Conservation (phyloP, 2,329 filamentous ascomycete species). For the Graphilbum fragrans region DNA sequence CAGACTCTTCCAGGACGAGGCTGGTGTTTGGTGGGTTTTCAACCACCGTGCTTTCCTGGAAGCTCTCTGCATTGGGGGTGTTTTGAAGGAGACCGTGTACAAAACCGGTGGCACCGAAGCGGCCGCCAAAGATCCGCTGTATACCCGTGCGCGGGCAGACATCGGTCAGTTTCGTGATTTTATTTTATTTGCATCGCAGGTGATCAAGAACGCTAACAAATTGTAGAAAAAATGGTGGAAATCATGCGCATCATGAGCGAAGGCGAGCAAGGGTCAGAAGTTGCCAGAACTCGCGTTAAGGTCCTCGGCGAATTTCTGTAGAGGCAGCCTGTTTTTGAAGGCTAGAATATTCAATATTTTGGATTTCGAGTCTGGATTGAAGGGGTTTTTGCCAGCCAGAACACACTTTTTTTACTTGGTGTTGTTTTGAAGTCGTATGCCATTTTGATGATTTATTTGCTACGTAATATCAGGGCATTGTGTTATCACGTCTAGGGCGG, state of each 20-base stretch:
- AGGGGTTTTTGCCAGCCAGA: too few relatives aligned
- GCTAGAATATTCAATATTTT: too few relatives aligned
- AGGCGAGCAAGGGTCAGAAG: conserved; percentile 41
- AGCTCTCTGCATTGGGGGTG: conserved; percentile 54
- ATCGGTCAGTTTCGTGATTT: conserved; percentile 35
- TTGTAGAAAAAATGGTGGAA: conserved; percentile 39
- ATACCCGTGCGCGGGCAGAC: conserved; percentile 46
- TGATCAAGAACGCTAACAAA: background rate
- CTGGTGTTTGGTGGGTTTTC: conserved; percentile 75
- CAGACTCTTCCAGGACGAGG: conserved; percentile 55
- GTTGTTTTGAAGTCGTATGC: too few relatives aligned
- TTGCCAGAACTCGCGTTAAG: conserved; percentile 45
- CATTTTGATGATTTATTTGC: too few relatives aligned
- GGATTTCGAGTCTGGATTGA: too few relatives aligned
- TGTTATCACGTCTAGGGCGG: too few relatives aligned
- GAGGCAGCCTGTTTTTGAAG: too few relatives aligned
- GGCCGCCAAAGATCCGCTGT: conserved; percentile 41
- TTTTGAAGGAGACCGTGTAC: conserved; percentile 36
- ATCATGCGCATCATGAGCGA: conserved; percentile 49
- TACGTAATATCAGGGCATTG: too few relatives aligned
- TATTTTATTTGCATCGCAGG: background rate
- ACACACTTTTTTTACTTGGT: too few relatives aligned
- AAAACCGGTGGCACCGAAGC: conserved; percentile 33
- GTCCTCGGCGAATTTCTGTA: conserved; percentile 43
- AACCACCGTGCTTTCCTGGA: conserved; percentile 72